These are phyloP conservation scores for Leptographium procerum DNA, from an alignment of 2,329 filamentous ascomycete genomes.

Conservation along the genomic window DNA sequence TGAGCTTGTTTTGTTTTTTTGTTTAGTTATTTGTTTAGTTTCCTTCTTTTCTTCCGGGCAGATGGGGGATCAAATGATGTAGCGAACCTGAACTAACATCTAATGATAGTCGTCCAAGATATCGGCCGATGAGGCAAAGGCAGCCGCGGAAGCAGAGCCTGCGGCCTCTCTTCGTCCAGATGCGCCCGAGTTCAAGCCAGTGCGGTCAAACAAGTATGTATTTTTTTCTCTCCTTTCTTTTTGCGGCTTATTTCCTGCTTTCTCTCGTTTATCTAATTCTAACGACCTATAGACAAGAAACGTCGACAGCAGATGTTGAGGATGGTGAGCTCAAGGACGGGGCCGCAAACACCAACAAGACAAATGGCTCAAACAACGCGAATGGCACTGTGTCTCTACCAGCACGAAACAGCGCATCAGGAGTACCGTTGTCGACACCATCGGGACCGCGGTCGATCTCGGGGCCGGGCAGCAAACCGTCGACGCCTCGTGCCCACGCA, in stretches of 20 bases:
- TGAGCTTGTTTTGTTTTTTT: conserved; percentile 26
- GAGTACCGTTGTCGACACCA: neutral
- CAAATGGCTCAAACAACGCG: neutral
- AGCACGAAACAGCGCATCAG: neutral
- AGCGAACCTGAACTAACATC: too few species aligned
- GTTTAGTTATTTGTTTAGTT: too few species aligned
- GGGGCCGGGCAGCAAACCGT: conserved; percentile 14
- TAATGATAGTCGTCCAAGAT: conserved; percentile 7
- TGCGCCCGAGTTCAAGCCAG: conserved; percentile 54
- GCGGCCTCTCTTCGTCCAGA: conserved; percentile 36
- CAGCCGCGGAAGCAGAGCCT: conserved; percentile 13
- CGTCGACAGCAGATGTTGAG: conserved; percentile 43
- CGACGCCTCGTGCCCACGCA: conserved; percentile 16
- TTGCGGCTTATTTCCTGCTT: neutral
- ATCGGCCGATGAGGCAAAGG: conserved; percentile 7
- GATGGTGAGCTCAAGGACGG: conserved; percentile 61
- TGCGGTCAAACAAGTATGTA: conserved; percentile 16
- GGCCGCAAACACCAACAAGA: conserved; percentile 13
- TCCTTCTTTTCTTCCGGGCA: too few species aligned
- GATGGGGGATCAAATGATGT: too few species aligned
- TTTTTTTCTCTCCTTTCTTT: neutral
- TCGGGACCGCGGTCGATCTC: neutral
- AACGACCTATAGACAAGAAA: neutral
- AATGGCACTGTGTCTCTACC: neutral
- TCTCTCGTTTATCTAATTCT: neutral